Evolutionary conservation across 768 basidiomycete genomes (phyloP), one percentile per base, ranked within the genome.

Genomic region (Glaciozyma antarctica): DNA sequence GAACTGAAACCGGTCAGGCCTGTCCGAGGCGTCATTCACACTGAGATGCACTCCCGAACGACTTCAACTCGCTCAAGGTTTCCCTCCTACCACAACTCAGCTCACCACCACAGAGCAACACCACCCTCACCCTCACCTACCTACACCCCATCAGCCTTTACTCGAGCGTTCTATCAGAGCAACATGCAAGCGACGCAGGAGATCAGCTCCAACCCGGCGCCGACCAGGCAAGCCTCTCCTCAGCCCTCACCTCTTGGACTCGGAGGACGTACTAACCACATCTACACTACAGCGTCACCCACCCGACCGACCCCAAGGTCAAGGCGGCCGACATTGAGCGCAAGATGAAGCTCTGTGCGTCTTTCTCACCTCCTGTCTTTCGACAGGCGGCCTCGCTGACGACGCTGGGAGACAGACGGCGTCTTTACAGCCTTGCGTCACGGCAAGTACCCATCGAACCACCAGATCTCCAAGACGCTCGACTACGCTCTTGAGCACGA

Each of bases 351-450:
- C 78, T 94, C 52, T 93, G 21, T 22, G 47, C n/a, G 19, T 24
- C 19, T 24, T 48, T 2, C 12, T 21, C 19, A 2, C 12, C 47
- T 48, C n/a, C n/a, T 48, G 10, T 48, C 47, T 7, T 48, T 47
- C n/a, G n/a, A n/a, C 47, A 21, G 2, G n/a, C n/a, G n/a, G n/a
- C n/a, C n/a, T 8, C 47, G 10, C 47, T 48, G 47, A 48, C 47
- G 47, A 53, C 26, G n/a, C 30, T 53, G 47, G 3, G 8, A 8
- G 6, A 1, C 7, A 52, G 93, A 86, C 73, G 88, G 86, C 70
- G 83, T 88, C 61, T 80, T 95, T 66, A 79, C 87, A 70, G 91
- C 90, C 0, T 84, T 95, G 74, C 82, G 88, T 55, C 80, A 85
- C 58, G 70, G 71, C 51, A 66, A 69, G 63, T 60, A 63, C 52